Percentiles rank a stretch among this genome's conserved stretches.
These are phyloP conservation scores for Penicillium egyptiacum DNA, from an alignment of 495 filamentous ascomycete genomes.

Conservation along the genomic window DNA sequence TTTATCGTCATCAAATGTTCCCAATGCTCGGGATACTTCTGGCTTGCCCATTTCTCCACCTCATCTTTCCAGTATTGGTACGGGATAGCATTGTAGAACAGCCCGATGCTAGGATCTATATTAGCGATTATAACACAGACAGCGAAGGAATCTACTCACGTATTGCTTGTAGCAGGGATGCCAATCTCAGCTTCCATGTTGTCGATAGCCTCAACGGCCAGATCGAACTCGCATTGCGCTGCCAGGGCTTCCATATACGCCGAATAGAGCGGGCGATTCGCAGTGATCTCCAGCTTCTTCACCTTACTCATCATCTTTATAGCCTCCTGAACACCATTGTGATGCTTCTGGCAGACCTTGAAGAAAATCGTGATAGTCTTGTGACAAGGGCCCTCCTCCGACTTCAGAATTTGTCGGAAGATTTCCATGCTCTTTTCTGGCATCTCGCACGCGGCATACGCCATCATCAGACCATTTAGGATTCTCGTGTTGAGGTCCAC, in stretches of 20 bases:
- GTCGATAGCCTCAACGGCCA: conserved; percentile 62
- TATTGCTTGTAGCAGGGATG: conserved; percentile 59
- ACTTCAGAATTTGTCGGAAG: conserved; percentile 77
- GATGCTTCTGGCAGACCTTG: conserved; percentile 64
- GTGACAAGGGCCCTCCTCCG: conserved; percentile 78
- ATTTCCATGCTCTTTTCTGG: conserved; percentile 66
- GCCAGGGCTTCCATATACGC: conserved; percentile 75
- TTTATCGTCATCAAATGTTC: conserved; percentile 46
- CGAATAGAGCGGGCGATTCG: conserved; percentile 69
- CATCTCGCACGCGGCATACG: conserved; percentile 66
- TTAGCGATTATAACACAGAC: conserved; percentile 13
- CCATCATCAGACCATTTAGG: conserved; percentile 82
- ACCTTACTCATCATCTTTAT: conserved; percentile 73
- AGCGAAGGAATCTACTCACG: conserved; percentile 57
- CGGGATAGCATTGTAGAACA: conserved; percentile 70
- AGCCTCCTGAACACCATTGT: conserved; percentile 63
- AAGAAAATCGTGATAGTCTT: conserved; percentile 76
- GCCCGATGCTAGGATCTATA: conserved; percentile 57
- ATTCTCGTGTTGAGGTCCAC: conserved; percentile 75
- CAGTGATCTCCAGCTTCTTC: conserved; percentile 67
- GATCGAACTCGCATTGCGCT: conserved; percentile 63
- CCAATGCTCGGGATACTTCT: conserved; percentile 69
- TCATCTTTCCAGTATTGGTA: conserved; percentile 58
- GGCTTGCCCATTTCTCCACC: conserved; percentile 69
- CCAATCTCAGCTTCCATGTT: conserved; percentile 65